phyloP scores from a whole-genome alignment of 176 grass and related monocot species.

The Eragrostis nindensis region DNA sequence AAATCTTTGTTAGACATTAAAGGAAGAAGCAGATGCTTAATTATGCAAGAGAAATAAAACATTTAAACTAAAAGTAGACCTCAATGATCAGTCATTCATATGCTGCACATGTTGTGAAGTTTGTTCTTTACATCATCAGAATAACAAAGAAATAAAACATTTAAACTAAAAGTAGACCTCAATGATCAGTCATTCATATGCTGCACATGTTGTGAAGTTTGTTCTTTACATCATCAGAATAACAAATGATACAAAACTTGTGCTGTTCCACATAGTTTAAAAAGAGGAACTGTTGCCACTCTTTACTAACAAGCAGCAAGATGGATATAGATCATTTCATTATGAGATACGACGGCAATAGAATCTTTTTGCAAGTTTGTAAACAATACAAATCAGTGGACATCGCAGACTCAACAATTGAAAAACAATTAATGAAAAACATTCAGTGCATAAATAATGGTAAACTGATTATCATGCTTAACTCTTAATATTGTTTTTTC shows the following conservation, averaged over 20 bases:
- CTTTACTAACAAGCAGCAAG: background rate
- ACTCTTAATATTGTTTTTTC: background rate
- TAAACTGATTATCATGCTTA: constrained; percentile 1
- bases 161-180: background rate
- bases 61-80: background rate
- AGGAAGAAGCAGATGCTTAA: constrained; percentile 3
- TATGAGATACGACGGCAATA: background rate
- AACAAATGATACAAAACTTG: background rate
- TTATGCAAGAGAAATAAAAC: constrained; percentile 4
- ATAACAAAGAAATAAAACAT: background rate
- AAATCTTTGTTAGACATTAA: constrained; percentile 29
- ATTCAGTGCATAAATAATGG: background rate
- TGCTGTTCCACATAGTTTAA: background rate
- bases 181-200: background rate
- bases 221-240: constrained; percentile 3
- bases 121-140: constrained; percentile 15
- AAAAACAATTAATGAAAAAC: background rate
- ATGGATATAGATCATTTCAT: background rate
- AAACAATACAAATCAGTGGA: background rate
- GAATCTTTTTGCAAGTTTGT: background rate
- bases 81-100: background rate
- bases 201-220: background rate
- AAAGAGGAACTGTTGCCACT: background rate
- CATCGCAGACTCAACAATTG: background rate
- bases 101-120: background rate